Base-by-base conservation (phyloP, 1,284 basidiomycete species). In the Laetiporus sulphureus region DNA sequence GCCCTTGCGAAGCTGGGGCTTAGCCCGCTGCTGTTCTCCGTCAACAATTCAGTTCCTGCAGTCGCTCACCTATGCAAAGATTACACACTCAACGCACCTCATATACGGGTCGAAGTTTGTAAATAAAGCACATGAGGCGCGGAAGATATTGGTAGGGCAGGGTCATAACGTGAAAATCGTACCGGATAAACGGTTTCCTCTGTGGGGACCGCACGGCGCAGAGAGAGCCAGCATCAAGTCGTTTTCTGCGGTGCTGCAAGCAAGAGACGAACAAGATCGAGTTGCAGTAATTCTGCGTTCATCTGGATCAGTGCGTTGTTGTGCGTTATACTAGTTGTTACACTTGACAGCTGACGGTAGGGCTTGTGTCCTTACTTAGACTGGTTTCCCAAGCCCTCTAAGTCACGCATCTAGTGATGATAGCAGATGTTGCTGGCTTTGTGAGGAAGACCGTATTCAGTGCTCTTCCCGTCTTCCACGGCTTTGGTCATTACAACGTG, bases 231-330 rank as follows among this genome's bases (percentile, higher is more conserved):
- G 40, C 13, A 46, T 42, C 12, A 23, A 39, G 3, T 29, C 45
- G 4, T 46, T 32, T 21, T 21, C 40, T 8, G 19, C 45, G 15
- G 37, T 36, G 12, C 24, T 77, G n/a, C 65, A 57, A 1, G 71
- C 72, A 1, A 62, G 72, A 13, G 60, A 69, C 40, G 75, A 79
- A 50, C 44, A 47, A 4, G 50, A 60, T 13, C 56, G 75, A 16
- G 66, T 70, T 2, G 62, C 70, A 10, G 70, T 77, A 8, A 68
- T 80, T 40, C 61, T 83, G n/a, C 80, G 83, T 49, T 79, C 78
- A 3, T 73, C 69, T 1, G 79, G 79, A 27, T 79, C 76, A 11
- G 75, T 75, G 5, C 64, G 74, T 19, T 3, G n/a, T n/a, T n/a
- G n/a, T n/a, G n/a, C n/a, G n/a, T 7, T 12, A 11, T 38, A 30